Evolutionary conservation across 352 stramenopile species (phyloP), one percentile per base, ranked within the genome.

Genomic region (Phytophthora tubulina): DNA sequence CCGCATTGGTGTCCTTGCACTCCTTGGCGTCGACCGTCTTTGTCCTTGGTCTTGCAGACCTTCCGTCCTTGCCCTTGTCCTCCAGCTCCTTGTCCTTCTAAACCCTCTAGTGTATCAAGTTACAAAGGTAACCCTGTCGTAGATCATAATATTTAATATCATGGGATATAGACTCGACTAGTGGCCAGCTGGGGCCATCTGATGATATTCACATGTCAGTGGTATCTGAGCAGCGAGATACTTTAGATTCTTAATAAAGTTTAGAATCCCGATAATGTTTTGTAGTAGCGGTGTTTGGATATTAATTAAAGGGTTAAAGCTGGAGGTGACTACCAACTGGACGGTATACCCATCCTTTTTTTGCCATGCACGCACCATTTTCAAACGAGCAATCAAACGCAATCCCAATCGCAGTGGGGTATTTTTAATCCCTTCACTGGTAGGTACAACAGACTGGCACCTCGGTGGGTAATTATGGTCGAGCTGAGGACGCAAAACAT

Each of bases 311-410:
- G 21, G 21, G 21, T 27, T 27, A 27, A 27, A 27, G 14, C 67
- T 45, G 21, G 8, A 92, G 65, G n/a, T 72, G 65, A 49, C 81
- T 92, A 2, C 82, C 79, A 6, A 70, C 8, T 6, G 79, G 70
- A 33, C 21, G 21, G 21, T 21, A 90, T 72, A 4, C 21, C 74
- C 38, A 15, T 42, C 36, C 21, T 27, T 1, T 27, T 27, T 21
- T 27, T 27, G 21, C 21, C 21, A 27, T 1, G 1, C 21, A 27
- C 21, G 21, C 35, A 39, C 35, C 35, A 39, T 39, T 2, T 39
- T 27, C 21, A 27, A 27, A 27, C 21, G 21, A 27, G 21, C 21
- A 27, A 27, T 27, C 21, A 27, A 27, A 27, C 21, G 21, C 21
- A 27, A 1, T 2, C 21, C 21, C 21, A 27, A 27, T 27, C 21